Conservation (phyloP, 2,329 filamentous ascomycete species). For the Aspergillus caelatus region DNA sequence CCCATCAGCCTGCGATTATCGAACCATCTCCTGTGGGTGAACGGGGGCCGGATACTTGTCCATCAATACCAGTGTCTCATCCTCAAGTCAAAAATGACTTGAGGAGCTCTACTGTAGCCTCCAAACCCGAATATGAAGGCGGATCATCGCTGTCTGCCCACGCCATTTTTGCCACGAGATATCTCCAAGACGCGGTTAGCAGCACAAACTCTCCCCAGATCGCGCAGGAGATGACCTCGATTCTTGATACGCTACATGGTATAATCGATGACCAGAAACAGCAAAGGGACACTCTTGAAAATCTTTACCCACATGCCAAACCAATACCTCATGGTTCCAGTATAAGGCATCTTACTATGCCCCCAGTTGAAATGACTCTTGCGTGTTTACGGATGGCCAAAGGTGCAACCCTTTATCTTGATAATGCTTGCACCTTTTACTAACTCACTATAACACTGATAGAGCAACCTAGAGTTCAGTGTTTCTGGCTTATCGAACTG, state of each 20-base stretch:
- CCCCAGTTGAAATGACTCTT: constrained; percentile 9
- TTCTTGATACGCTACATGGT: not conserved
- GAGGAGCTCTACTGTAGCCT: not conserved
- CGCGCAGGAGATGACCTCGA: not conserved
- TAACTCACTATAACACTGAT: not conserved
- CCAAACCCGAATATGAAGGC: constrained; percentile 4
- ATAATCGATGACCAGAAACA: constrained; percentile 8
- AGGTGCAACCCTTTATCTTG: not conserved
- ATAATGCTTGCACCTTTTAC: not conserved
- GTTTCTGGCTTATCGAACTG: constrained; percentile 20
- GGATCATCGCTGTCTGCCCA: constrained; percentile 12
- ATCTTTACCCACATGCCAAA: constrained; percentile 4
- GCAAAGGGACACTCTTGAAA: constrained; percentile 10
- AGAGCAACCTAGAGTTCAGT: not conserved
- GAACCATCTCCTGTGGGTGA: not conserved
- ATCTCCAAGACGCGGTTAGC: constrained; percentile 10
- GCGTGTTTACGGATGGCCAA: constrained; percentile 10
- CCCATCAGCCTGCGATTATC: not conserved
- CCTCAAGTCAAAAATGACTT: not conserved
- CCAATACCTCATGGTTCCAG: constrained; percentile 1
- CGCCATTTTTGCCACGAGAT: constrained; percentile 8
- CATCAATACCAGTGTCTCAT: not conserved
- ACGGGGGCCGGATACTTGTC: not conserved
- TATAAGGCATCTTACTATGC: constrained; percentile 8
- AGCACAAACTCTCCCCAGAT: not conserved